phyloP scores from a whole-genome alignment of 2,329 filamentous ascomycete genomes.

The Samsoniella hepiali region DNA sequence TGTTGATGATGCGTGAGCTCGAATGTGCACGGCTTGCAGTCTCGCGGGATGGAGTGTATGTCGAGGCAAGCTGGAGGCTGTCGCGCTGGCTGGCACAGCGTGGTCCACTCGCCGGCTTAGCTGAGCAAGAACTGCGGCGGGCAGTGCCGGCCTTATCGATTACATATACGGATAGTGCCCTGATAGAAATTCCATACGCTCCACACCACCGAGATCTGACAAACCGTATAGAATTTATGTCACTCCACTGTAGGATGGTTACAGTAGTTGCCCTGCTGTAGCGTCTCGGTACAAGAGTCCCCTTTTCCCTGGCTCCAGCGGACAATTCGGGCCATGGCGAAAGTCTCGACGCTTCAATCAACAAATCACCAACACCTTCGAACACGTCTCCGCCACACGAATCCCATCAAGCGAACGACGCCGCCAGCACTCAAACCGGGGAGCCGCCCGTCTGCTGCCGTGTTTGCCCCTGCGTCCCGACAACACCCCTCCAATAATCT shows the following conservation, averaged over 20 bases:
- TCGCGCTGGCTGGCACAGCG: background rate
- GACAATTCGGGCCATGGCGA: constrained; percentile 2
- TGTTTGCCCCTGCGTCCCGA: background rate
- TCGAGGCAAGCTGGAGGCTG: background rate
- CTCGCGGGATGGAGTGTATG: background rate
- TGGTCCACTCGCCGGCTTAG: constrained; percentile 11
- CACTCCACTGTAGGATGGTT: too few species aligned
- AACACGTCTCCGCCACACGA: background rate
- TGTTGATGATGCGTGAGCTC: background rate
- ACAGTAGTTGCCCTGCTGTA: background rate
- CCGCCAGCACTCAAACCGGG: background rate
- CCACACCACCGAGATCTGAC: too few species aligned
- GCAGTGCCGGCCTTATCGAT: background rate
- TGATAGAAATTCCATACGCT: too few species aligned
- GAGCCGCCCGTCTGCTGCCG: background rate
- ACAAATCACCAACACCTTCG: background rate
- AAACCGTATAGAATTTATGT: too few species aligned
- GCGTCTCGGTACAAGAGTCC: background rate
- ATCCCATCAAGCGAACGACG: background rate
- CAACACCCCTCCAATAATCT: constrained; percentile 4
- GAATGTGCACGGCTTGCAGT: background rate
- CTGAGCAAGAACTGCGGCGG: background rate
- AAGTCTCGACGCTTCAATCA: background rate
- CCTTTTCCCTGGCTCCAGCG: constrained; percentile 10
- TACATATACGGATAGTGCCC: too few species aligned